Evolutionary conservation across 129 eudicot species (phyloP).

Genomic region (Escallonia rubra): DNA sequence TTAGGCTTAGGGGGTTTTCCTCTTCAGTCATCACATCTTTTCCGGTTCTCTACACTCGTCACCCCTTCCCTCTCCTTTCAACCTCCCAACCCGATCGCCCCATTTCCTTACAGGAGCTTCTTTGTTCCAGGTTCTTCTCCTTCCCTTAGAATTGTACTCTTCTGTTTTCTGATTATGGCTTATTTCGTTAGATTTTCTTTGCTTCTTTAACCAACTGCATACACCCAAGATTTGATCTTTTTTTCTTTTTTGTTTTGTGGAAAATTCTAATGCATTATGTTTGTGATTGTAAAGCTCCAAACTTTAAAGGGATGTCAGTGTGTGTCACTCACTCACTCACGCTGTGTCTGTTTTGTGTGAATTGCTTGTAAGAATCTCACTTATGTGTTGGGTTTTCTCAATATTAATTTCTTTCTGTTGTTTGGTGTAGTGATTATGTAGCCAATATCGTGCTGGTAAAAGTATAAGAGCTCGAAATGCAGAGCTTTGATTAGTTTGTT

Average conservation of each 20-base stretch:
- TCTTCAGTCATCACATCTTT: background rate
- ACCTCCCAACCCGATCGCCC: background rate
- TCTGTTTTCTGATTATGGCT: background rate
- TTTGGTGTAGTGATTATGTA: too few relatives aligned
- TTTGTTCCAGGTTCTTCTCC: slow-evolving; percentile 35
- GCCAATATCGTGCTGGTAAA: too few relatives aligned
- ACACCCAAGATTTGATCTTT: background rate
- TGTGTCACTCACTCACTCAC: too few relatives aligned
- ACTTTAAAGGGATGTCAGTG: background rate
- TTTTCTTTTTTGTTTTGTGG: slow-evolving; percentile 13
- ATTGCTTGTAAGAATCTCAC: too few relatives aligned
- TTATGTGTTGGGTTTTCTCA: too few relatives aligned
- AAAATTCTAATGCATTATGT: background rate
- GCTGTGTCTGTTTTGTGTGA: too few relatives aligned
- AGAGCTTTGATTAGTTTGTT: too few relatives aligned
- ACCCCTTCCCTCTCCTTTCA: slow-evolving; percentile 1
- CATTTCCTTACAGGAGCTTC: slow-evolving; percentile 18
- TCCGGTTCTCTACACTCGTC: background rate
- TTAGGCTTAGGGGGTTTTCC: background rate
- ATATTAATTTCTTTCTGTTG: too few relatives aligned
- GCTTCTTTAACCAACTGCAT: too few relatives aligned
- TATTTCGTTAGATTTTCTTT: background rate
- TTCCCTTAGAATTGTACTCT: background rate
- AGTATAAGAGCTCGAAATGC: too few relatives aligned
- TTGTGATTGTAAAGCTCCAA: background rate